These are phyloP conservation scores for Rhododendron ferrugineum DNA, from an alignment of 148 eudicot genomes.

Conservation along the genomic window DNA sequence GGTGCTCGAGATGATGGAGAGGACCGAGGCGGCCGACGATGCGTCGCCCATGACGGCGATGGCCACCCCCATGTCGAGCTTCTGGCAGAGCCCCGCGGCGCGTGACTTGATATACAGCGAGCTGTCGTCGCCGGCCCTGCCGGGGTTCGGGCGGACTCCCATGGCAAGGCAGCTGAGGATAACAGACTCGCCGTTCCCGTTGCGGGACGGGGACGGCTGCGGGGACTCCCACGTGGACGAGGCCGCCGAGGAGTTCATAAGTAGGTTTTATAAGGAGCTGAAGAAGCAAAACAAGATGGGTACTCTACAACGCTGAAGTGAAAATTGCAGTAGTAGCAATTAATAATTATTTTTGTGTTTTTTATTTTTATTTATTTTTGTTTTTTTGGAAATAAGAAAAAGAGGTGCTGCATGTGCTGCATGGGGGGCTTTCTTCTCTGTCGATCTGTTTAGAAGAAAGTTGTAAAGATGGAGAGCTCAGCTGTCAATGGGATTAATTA, in stretches of 20 bases:
- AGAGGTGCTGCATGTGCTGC: not conserved
- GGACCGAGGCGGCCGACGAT: not conserved
- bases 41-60: not conserved
- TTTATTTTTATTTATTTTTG: not conserved
- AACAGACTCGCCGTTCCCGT: constrained; percentile 67
- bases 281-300: constrained; percentile 24
- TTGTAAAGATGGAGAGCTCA: not conserved
- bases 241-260: constrained; percentile 64
- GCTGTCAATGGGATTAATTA: not conserved
- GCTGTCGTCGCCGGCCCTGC: constrained; percentile 42
- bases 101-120: constrained; percentile 30
- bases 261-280: constrained; percentile 51
- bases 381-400: not conserved
- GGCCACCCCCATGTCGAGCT: constrained; percentile 16
- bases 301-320: not conserved
- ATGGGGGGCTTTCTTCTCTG: constrained; percentile 1
- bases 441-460: not conserved
- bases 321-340: not conserved
- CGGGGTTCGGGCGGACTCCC: constrained; percentile 52
- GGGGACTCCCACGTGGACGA: constrained; percentile 49
- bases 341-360: not conserved
- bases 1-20: constrained; percentile 36
- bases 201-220: constrained; percentile 22
- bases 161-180: constrained; percentile 62
- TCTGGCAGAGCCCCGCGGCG: constrained; percentile 42